Conservation (phyloP, 2,329 filamentous ascomycete genomes). For the Cladophialophora exuberans region DNA sequence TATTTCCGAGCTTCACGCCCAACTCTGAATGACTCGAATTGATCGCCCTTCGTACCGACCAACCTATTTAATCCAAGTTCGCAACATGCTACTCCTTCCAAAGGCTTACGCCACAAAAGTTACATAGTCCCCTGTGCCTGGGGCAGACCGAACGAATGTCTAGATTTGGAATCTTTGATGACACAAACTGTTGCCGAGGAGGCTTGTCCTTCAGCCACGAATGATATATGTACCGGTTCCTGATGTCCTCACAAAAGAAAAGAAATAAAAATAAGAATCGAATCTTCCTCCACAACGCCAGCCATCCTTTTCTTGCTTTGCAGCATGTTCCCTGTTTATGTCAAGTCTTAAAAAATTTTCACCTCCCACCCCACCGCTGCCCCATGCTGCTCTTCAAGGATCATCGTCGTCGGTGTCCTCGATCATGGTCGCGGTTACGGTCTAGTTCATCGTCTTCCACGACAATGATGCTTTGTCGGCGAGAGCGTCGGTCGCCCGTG, state of each 20-base stretch:
- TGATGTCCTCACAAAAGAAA: no score
- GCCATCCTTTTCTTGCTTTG: slow-evolving; percentile 19
- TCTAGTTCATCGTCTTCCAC: slow-evolving; percentile 16
- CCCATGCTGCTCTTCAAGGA: no score
- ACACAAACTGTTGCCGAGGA: slow-evolving; percentile 12
- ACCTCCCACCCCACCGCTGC: no score
- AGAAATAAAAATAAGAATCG: no score
- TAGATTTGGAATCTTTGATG: slow-evolving; percentile 11
- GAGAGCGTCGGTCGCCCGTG: slow-evolving; percentile 15
- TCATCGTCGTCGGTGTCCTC: slow-evolving; percentile 17
- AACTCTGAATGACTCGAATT: neutral
- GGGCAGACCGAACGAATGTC: slow-evolving; percentile 6
- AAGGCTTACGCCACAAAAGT: neutral
- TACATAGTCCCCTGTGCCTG: slow-evolving; percentile 4
- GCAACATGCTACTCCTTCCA: neutral
- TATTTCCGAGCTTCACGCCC: no score
- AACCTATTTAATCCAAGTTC: neutral
- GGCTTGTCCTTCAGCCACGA: slow-evolving; percentile 1
- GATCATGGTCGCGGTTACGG: slow-evolving; percentile 2
- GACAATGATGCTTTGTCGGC: slow-evolving; percentile 21
- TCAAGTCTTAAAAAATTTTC: no score
- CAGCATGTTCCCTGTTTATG: slow-evolving; percentile 13
- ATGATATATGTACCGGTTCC: slow-evolving; percentile 11
- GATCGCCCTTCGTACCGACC: neutral
- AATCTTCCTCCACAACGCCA: slow-evolving; percentile 6